phyloP scores from a whole-genome alignment of 176 grass and related monocot genomes.

The Avena insularis region DNA sequence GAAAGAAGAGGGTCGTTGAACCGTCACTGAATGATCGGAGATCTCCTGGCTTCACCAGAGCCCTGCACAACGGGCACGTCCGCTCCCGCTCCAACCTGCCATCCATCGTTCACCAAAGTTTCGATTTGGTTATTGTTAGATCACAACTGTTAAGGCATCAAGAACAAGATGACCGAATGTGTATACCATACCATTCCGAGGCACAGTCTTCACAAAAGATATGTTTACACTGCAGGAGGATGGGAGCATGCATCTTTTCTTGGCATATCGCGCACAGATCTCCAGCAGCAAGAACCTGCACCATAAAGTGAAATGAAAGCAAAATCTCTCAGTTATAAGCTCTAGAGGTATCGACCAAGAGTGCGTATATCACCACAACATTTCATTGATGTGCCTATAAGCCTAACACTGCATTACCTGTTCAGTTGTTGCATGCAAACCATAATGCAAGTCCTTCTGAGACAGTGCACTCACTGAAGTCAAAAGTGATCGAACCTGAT shows the following conservation, averaged over 20 bases:
- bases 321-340: background rate
- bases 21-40: conserved; percentile 83
- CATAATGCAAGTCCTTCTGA: conserved; percentile 91
- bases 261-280: conserved; percentile 95
- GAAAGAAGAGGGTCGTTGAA: conserved; percentile 88
- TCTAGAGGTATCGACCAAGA: background rate
- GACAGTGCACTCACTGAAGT: conserved; percentile 79
- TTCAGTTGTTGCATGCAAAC: conserved; percentile 81
- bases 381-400: conserved; percentile 6
- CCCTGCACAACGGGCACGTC: conserved; percentile 88
- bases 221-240: conserved; percentile 82
- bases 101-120: conserved; percentile 8
- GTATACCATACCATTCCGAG: conserved; percentile 72
- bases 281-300: conserved; percentile 70
- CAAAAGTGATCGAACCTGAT: conserved; percentile 91
- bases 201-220: conserved; percentile 95
- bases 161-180: background rate
- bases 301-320: background rate
- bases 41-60: conserved; percentile 85
- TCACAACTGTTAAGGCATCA: background rate
- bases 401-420: conserved; percentile 64
- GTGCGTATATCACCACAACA: conserved; percentile 6
- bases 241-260: conserved; percentile 86
- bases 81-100: conserved; percentile 95
- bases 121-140: background rate